Evolutionary conservation across 192 early-diverging fungal species (phyloP), one percentile per base, ranked within the genome.

Genomic region (Coemansia biformis): DNA sequence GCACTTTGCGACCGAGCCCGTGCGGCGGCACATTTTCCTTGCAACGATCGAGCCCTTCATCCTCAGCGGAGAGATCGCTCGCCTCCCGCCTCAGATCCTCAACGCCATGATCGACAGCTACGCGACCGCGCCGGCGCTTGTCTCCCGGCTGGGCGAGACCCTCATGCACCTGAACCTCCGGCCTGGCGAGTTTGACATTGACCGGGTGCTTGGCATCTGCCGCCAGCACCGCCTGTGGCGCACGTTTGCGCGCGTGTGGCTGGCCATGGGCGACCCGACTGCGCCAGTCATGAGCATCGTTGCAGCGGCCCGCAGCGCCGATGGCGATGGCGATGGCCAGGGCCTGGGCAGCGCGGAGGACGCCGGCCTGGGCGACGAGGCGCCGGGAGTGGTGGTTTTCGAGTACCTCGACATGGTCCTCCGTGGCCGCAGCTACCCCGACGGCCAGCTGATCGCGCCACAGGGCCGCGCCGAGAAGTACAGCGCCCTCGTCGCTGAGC

Each of bases 211-310:
- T 28, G 44, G 33, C 29, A 67, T 55, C 30, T 74, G 70, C 23
- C 63, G 56, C 17, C 28, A 36, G 12, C 59, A 63, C 47, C 54
- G 48, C 6, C 50, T 74, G 28, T 74, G 70, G 70, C 48, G 70
- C n/a, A 67, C 70, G 21, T 74, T 66, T 63, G 63, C 70, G n/a
- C 63, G 70, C 11, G 70, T 74, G 3, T 74, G 70, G 70, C 48
- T 74, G 21, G 44, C 48, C 33, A 48, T 67, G 59, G 63, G 63
- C 39, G 70, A 74, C 30, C 68, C 68, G 5, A 34, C 57, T 29
- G 57, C 68, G 16, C 61, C 68, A 13, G 35, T 72, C 14, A 48
- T 34, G 29, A 45, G 45, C 28, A 64, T 63, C 21, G 26, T 72
- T 0, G 62, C 55, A 14, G 52, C 53, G n/a, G 35, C 39, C n/a